A percentile compares a stretch with the other conserved stretches of the same genome.
These are phyloP conservation scores for Scleromitrula shiraiana DNA, from an alignment of 2,329 filamentous ascomycete genomes.

Conservation along the genomic window DNA sequence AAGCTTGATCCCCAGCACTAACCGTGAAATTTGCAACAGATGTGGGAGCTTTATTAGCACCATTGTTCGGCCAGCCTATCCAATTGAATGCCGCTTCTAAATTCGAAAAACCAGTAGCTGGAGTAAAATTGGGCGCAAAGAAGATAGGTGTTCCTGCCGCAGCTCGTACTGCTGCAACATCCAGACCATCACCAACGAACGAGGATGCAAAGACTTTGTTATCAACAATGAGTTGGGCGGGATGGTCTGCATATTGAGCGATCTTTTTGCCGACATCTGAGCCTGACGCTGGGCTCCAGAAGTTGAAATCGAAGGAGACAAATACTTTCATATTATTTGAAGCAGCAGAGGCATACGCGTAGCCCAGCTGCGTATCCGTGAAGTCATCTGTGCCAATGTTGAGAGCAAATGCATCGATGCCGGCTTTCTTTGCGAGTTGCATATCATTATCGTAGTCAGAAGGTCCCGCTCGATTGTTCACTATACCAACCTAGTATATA, in stretches of 20 bases:
- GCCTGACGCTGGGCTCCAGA: conserved; percentile 9
- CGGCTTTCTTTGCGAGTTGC: conserved; percentile 21
- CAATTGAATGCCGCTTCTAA: conserved; percentile 8
- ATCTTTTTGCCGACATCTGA: conserved; percentile 22
- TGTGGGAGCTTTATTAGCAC: conserved; percentile 1
- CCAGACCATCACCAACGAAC: conserved; percentile 41
- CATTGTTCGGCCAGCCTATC: conserved; percentile 9
- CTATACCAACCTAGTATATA: conserved; percentile 14
- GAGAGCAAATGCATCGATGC: conserved; percentile 31
- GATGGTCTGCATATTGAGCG: conserved; percentile 23
- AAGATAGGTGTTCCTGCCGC: conserved; percentile 16
- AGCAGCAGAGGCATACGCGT: conserved; percentile 25
- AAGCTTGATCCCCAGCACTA: not conserved
- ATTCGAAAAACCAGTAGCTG: not conserved
- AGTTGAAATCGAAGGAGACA: conserved; percentile 29
- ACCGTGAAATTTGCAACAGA: not conserved
- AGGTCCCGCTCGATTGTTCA: conserved; percentile 13
- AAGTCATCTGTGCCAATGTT: conserved; percentile 29
- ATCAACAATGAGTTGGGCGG: conserved; percentile 30
- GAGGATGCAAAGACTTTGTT: conserved; percentile 36
- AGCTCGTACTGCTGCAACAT: conserved; percentile 32
- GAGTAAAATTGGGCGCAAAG: conserved; percentile 7
- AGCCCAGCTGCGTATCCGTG: conserved; percentile 22
- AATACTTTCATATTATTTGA: conserved; percentile 28
- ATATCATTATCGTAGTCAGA: conserved; percentile 17